phyloP scores from a whole-genome alignment of 257 asterid genomes.

The Striga asiatica region DNA sequence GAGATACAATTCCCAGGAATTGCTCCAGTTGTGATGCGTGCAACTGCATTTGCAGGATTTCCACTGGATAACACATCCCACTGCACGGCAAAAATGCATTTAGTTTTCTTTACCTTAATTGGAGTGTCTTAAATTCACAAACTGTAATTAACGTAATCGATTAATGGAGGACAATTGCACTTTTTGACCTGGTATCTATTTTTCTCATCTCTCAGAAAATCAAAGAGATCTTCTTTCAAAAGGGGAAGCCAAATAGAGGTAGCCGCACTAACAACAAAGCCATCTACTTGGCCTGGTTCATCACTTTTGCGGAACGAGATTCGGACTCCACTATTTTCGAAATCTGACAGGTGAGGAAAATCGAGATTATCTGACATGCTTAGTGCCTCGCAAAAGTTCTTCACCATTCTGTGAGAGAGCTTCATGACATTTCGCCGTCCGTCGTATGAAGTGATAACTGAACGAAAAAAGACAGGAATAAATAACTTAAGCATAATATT shows the following conservation, averaged over 20 bases:
- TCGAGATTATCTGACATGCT: slow-evolving; percentile 37
- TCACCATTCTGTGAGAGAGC: slow-evolving; percentile 62
- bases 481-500: not conserved
- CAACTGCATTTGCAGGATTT: slow-evolving; percentile 29
- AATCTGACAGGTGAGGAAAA: slow-evolving; percentile 24
- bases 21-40: slow-evolving; percentile 43
- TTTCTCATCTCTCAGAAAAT: slow-evolving; percentile 46
- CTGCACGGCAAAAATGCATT: slow-evolving; percentile 25
- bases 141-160: not conserved
- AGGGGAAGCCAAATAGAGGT: slow-evolving; percentile 50
- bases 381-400: slow-evolving; percentile 34
- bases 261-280: slow-evolving; percentile 40
- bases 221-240: slow-evolving; percentile 22
- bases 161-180: not conserved
- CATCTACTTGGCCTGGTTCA: slow-evolving; percentile 29
- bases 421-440: slow-evolving; percentile 40
- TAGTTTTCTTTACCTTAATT: not conserved
- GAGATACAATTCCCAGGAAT: slow-evolving; percentile 45
- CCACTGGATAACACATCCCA: slow-evolving; percentile 59
- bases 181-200: slow-evolving; percentile 36
- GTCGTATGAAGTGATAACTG: slow-evolving; percentile 34
- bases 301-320: slow-evolving; percentile 28
- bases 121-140: not conserved
- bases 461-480: not conserved
- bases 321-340: slow-evolving; percentile 33